A percentile compares a stretch with the other conserved stretches of the same genome.
Evolutionary conservation across 176 grass and related monocot species (phyloP).

Genomic region (Eragrostis curvula): DNA sequence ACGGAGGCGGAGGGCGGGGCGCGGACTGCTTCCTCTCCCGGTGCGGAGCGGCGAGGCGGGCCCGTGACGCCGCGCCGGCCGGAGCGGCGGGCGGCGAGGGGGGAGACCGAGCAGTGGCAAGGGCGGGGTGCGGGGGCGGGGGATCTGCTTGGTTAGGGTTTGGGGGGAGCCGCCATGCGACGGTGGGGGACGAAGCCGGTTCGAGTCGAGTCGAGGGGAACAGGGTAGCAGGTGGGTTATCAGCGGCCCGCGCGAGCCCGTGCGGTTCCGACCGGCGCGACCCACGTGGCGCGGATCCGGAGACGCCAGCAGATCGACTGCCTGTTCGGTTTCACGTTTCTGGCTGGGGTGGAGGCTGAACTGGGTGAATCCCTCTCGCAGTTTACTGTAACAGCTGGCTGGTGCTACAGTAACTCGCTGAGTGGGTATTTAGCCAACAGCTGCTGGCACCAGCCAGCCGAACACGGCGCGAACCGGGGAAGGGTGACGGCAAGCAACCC

Average conservation of each 20-base stretch:
- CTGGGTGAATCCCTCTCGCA: no score
- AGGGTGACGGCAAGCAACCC: not conserved
- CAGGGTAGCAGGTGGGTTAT: constrained; percentile 15
- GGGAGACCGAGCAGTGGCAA: not conserved
- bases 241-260: not conserved
- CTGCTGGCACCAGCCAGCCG: no score
- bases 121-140: not conserved
- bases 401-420: no score
- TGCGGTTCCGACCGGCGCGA: not conserved
- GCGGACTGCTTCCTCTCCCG: not conserved
- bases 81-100: not conserved
- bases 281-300: constrained; percentile 10
- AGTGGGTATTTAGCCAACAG: no score
- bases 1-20: not conserved
- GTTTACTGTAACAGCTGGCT: no score
- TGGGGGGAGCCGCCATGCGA: constrained; percentile 45
- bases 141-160: constrained; percentile 58
- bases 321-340: no score
- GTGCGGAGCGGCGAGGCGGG: not conserved
- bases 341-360: no score
- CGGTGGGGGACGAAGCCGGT: not conserved
- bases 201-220: constrained; percentile 4
- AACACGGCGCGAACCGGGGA: not conserved
- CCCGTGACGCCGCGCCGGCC: constrained; percentile 3
- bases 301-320: not conserved